These are phyloP conservation scores for Cladophialophora chaetospira DNA, from an alignment of 2,329 filamentous ascomycete species.

Conservation along the genomic window DNA sequence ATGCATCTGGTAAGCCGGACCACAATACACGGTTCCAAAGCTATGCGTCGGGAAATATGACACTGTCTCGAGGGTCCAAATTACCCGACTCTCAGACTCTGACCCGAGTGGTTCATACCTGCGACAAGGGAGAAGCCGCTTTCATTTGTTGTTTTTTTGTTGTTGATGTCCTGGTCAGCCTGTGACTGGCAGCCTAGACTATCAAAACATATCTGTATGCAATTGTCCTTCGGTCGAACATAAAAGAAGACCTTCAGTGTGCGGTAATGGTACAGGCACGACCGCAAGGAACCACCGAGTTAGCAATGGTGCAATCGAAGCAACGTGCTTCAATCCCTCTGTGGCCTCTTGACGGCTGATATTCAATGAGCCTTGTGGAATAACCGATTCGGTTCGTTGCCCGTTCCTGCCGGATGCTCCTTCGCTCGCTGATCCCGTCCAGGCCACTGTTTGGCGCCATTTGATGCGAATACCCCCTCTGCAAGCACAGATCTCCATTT, in stretches of 20 bases:
- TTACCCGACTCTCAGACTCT: not conserved
- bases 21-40: no score
- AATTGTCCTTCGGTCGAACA: conserved; percentile 1
- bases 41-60: no score
- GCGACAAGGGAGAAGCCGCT: no score
- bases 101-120: no score
- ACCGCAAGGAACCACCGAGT: not conserved
- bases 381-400: not conserved
- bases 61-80: not conserved
- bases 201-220: not conserved
- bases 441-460: not conserved
- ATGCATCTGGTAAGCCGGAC: no score
- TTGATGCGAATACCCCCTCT: not conserved
- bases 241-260: not conserved
- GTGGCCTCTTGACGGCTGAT: not conserved
- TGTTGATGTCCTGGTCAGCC: not conserved
- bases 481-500: not conserved
- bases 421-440: not conserved
- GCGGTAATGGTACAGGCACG: conserved; percentile 13
- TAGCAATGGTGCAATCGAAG: not conserved
- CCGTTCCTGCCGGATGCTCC: not conserved
- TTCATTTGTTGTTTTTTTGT: not conserved
- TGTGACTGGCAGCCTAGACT: conserved; percentile 3
- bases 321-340: not conserved
- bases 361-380: not conserved